These are phyloP conservation scores for Phytopythium boreale DNA, from an alignment of 352 stramenopile genomes.

Conservation along the genomic window DNA sequence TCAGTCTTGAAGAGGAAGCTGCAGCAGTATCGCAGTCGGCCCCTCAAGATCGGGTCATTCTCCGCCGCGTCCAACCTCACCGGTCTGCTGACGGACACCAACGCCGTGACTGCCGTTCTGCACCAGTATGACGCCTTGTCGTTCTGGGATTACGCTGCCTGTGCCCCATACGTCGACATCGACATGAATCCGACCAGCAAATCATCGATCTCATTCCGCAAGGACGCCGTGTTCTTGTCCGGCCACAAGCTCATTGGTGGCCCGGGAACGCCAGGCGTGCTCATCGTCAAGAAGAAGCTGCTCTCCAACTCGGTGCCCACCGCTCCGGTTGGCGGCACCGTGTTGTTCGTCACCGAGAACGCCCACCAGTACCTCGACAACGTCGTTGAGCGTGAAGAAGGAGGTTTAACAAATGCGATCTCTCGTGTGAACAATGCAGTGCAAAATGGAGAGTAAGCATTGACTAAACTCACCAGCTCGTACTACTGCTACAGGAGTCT, in stretches of 20 bases:
- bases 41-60: constrained; percentile 88
- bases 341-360: constrained; percentile 48
- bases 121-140: constrained; percentile 91
- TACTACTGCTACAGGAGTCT: too few species aligned
- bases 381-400: constrained; percentile 88
- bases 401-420: too few species aligned
- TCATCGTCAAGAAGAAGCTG: constrained; percentile 94
- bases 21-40: constrained; percentile 40
- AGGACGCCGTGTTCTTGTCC: constrained; percentile 95
- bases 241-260: constrained; percentile 97
- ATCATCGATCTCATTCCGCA: constrained; percentile 59
- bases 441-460: too few species aligned
- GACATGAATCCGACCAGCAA: constrained; percentile 96
- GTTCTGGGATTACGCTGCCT: constrained; percentile 96
- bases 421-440: too few species aligned
- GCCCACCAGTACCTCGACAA: constrained; percentile 69
- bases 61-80: constrained; percentile 95
- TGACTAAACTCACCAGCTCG: too few species aligned
- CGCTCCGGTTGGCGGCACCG: constrained; percentile 42
- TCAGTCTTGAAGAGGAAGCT: constrained; percentile 49
- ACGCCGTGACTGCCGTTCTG: constrained; percentile 85
- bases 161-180: constrained; percentile 91
- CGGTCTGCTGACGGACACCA: constrained; percentile 87
- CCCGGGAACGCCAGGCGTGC: constrained; percentile 88
- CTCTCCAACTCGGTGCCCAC: too few species aligned